phyloP scores from a whole-genome alignment of 306 rosid genomes.

The Prinsepia uniflora region DNA sequence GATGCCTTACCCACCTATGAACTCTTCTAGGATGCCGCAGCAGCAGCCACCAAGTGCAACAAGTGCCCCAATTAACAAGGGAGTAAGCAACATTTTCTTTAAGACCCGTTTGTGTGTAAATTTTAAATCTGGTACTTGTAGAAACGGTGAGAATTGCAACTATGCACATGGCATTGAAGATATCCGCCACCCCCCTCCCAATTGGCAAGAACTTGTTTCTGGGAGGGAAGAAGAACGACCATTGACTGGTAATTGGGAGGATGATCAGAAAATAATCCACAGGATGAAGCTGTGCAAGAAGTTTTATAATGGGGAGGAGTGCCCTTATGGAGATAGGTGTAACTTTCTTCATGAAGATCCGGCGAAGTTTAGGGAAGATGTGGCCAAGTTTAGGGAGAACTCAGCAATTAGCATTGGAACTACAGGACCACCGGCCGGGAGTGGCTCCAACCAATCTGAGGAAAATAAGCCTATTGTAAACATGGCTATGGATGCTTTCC shows the following conservation, averaged over 20 bases:
- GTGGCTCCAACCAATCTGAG: constrained; percentile 39
- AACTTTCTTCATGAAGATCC: constrained; percentile 93
- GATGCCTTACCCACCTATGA: constrained; percentile 26
- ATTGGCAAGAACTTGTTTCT: constrained; percentile 89
- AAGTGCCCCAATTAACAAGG: constrained; percentile 45
- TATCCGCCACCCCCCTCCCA: constrained; percentile 84
- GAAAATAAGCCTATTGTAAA: constrained; percentile 30
- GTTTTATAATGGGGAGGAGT: constrained; percentile 82
- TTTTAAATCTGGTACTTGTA: constrained; percentile 60
- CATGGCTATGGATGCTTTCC: constrained; percentile 30
- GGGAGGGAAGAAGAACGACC: constrained; percentile 43
- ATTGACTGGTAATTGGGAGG: constrained; percentile 56
- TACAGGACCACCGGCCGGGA: constrained; percentile 43
- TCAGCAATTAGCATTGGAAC: constrained; percentile 73
- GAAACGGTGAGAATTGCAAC: constrained; percentile 83
- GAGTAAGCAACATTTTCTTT: constrained; percentile 61
- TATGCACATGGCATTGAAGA: constrained; percentile 92
- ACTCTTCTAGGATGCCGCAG: constrained; percentile 34
- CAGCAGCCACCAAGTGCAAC: not conserved
- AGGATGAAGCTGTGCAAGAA: constrained; percentile 94
- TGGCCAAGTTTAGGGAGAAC: constrained; percentile 60
- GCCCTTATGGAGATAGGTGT: constrained; percentile 90
- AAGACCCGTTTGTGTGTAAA: constrained; percentile 88
- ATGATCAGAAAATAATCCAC: constrained; percentile 79
- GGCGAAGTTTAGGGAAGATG: constrained; percentile 69